Percentiles rank a stretch among this genome's conserved stretches.
Conservation (phyloP, 2,329 filamentous ascomycete genomes). For the Pseudocercospora fuligena region DNA sequence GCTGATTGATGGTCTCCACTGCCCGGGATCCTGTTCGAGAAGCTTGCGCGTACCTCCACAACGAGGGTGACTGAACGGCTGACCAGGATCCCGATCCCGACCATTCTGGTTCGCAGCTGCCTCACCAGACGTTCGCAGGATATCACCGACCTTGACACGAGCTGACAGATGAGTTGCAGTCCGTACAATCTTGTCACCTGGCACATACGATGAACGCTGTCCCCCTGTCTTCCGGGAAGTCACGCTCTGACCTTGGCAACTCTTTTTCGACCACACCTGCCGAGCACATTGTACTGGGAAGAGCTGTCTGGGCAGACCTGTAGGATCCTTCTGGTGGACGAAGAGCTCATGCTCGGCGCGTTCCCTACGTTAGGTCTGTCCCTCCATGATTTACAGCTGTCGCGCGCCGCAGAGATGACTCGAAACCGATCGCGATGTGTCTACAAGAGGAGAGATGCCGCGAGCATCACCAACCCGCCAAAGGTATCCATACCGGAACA, state of each 20-base stretch:
- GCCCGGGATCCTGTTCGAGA: neutral
- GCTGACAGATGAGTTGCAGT: neutral
- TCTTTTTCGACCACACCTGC: neutral
- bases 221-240: neutral
- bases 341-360: too few species aligned
- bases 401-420: too few species aligned
- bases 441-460: slow-evolving; percentile 36
- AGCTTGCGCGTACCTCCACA: neutral
- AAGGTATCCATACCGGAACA: slow-evolving; percentile 53
- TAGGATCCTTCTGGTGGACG: too few species aligned
- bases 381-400: too few species aligned
- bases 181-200: neutral
- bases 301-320: too few species aligned
- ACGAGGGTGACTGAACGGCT: neutral
- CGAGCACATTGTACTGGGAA: neutral
- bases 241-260: neutral
- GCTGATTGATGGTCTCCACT: neutral
- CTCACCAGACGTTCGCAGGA: neutral
- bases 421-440: neutral
- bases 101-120: neutral
- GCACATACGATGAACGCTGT: neutral
- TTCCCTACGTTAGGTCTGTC: too few species aligned
- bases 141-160: neutral
- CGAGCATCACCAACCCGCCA: slow-evolving; percentile 53
- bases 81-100: neutral